Evolutionary conservation across 164 flowering plant genomes (phyloP).

Genomic region (Buxus sempervirens): DNA sequence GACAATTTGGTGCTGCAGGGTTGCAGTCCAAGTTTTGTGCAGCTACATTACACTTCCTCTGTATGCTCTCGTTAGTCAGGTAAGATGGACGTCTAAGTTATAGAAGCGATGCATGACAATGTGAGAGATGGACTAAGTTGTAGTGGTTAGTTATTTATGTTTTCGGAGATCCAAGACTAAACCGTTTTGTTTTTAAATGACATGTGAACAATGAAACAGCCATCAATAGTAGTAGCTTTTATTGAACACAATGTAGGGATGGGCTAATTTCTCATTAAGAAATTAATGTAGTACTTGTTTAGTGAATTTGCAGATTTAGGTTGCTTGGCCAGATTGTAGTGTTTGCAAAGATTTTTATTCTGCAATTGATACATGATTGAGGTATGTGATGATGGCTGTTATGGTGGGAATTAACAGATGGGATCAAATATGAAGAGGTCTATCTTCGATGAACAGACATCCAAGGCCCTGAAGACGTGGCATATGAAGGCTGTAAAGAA

Average conservation of each 20-base stretch:
- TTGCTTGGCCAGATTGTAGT: neutral
- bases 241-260: no score
- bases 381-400: neutral
- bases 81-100: slow-evolving; percentile 11
- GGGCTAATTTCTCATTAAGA: neutral
- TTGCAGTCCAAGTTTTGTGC: slow-evolving; percentile 70
- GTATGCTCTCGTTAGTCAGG: slow-evolving; percentile 97
- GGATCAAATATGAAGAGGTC: slow-evolving; percentile 89
- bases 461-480: slow-evolving; percentile 80
- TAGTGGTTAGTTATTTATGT: no score
- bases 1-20: slow-evolving; percentile 40
- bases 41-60: slow-evolving; percentile 93
- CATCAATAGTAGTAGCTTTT: no score
- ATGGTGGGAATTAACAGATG: slow-evolving; percentile 49
- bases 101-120: no score
- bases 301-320: neutral
- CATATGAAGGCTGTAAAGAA: slow-evolving; percentile 61
- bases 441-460: slow-evolving; percentile 82
- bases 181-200: no score
- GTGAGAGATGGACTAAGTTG: no score
- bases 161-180: no score
- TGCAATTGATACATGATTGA: neutral
- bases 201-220: no score
- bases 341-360: neutral
- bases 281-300: neutral